Evolutionary conservation across 345 rosid genomes (phyloP).

Genomic region (Laguncularia racemosa): DNA sequence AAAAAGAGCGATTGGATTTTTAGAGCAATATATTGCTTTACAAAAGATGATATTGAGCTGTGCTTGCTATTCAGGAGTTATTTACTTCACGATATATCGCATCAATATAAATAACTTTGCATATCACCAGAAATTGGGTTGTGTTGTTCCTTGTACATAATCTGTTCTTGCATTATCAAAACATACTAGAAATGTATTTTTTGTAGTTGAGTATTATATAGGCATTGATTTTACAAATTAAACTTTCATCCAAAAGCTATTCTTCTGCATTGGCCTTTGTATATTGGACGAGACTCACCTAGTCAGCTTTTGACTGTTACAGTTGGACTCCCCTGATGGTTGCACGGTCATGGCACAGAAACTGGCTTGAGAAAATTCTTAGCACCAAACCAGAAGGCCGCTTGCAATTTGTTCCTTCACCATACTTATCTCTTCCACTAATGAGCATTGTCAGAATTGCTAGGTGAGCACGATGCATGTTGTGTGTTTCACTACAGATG

Average conservation of each 20-base stretch:
- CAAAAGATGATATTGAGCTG: too few relatives aligned
- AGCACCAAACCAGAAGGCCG: conserved; percentile 34
- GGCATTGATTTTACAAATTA: too few relatives aligned
- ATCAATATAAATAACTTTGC: too few relatives aligned
- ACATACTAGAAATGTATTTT: too few relatives aligned
- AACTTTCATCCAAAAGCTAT: not conserved
- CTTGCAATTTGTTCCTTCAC: conserved; percentile 42
- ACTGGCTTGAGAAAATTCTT: conserved; percentile 72
- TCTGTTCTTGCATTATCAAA: too few relatives aligned
- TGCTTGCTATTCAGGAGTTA: too few relatives aligned
- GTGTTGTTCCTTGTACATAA: too few relatives aligned
- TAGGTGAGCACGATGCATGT: conserved; percentile 36
- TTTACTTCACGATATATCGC: too few relatives aligned
- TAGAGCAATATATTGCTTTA: too few relatives aligned
- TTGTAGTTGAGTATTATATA: too few relatives aligned
- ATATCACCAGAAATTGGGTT: too few relatives aligned
- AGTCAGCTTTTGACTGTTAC: conserved; percentile 8
- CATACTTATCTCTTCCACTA: conserved; percentile 79
- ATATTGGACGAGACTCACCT: conserved; percentile 5
- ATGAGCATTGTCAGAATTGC: conserved; percentile 90
- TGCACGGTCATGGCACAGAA: conserved; percentile 87
- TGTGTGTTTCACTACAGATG: not conserved
- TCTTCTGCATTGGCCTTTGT: not conserved
- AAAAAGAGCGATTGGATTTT: too few relatives aligned
- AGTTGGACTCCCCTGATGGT: conserved; percentile 96